These are phyloP conservation scores for Sclerospora graminicola DNA, from an alignment of 352 stramenopile genomes.

Conservation along the genomic window DNA sequence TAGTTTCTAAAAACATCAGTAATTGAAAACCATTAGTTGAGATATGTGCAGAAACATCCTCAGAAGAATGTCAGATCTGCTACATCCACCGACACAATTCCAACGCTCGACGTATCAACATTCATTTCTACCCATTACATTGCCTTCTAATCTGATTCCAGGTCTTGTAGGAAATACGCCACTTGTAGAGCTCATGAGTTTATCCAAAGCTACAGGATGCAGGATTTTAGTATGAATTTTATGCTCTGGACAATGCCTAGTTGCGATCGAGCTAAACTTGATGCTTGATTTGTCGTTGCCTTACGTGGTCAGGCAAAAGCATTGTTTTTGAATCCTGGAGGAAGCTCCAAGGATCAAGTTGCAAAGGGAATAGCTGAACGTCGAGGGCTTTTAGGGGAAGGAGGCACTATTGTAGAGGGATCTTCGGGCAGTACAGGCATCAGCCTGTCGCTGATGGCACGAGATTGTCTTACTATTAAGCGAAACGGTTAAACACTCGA, in stretches of 20 bases:
- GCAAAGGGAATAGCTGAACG: conserved; percentile 92
- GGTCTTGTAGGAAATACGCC: conserved; percentile 90
- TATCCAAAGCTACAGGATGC: conserved; percentile 88
- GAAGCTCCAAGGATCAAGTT: conserved; percentile 95
- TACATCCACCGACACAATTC: conserved; percentile 73
- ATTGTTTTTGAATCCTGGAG: conserved; percentile 95
- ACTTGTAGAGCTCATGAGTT: conserved; percentile 80
- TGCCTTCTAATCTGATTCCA: conserved; percentile 74
- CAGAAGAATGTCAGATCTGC: conserved; percentile 76
- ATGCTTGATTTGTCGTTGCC: neutral
- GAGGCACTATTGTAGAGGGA: conserved; percentile 94
- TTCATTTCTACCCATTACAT: conserved; percentile 78
- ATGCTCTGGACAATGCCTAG: neutral
- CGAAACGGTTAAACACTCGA: neutral
- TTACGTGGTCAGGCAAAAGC: conserved; percentile 74
- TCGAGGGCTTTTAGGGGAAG: conserved; percentile 72
- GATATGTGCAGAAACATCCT: too few species aligned
- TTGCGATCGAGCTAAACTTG: neutral
- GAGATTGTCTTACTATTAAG: conserved; percentile 22
- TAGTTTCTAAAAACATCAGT: too few species aligned
- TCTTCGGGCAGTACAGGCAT: conserved; percentile 97
- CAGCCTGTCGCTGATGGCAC: conserved; percentile 89
- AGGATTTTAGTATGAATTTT: conserved; percentile 57
- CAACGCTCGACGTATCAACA: conserved; percentile 55
- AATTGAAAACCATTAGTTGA: too few species aligned